A percentile compares a stretch with the other conserved stretches of the same genome.
Conservation (phyloP, 1,284 basidiomycete species). For the Malassezia furfur region DNA sequence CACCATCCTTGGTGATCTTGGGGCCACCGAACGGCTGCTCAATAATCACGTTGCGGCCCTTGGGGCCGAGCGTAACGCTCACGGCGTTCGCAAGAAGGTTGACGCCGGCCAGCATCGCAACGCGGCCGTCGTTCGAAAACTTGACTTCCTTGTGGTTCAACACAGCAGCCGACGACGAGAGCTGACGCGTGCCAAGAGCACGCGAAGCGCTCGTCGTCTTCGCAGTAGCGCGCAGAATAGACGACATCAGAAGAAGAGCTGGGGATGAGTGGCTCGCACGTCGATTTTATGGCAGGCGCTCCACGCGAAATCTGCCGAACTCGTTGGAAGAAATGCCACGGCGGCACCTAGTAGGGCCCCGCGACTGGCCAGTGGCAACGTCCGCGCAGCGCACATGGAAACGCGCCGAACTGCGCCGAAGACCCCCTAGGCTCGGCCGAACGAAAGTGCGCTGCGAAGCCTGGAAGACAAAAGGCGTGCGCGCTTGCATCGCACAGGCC, state of each 20-base stretch:
- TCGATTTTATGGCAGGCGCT: background rate
- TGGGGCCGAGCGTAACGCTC: conserved; percentile 91
- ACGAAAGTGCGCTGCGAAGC: background rate
- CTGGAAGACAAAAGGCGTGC: conserved; percentile 5
- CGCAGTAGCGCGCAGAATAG: conserved; percentile 31
- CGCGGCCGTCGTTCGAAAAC: conserved; percentile 90
- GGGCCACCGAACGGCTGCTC: conserved; percentile 95
- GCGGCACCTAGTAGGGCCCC: background rate
- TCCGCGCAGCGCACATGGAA: background rate
- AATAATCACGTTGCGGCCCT: conserved; percentile 98
- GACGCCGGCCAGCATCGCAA: conserved; percentile 86
- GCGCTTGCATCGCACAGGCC: background rate
- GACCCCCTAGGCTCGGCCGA: conserved; percentile 10
- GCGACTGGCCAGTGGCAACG: background rate
- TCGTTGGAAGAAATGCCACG: conserved; percentile 10
- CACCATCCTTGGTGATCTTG: conserved; percentile 98
- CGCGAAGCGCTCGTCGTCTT: conserved; percentile 26
- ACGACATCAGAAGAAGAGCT: conserved; percentile 18
- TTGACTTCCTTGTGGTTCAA: conserved; percentile 74
- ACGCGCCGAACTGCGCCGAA: conserved; percentile 6
- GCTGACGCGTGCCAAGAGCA: conserved; percentile 24
- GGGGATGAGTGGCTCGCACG: background rate
- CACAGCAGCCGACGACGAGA: conserved; percentile 31
- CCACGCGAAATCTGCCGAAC: conserved; percentile 7
- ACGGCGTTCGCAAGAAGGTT: conserved; percentile 68